Conservation (phyloP, 805 yeast genomes). For the Zygosaccharomyces lentus region DNA sequence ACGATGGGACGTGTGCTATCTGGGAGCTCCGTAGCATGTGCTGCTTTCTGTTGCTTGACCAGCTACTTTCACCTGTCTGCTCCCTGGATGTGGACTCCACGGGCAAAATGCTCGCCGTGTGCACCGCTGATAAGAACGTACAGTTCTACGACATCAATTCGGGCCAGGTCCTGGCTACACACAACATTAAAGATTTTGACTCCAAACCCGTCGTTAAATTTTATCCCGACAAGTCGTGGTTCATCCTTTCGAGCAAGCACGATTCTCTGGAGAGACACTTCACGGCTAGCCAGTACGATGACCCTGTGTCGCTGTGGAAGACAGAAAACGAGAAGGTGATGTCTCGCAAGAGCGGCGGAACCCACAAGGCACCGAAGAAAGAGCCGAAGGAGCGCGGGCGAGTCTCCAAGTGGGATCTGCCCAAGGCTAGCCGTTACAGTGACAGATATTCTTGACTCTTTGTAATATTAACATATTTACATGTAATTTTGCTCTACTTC, state of each 20-base stretch:
- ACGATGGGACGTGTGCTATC: constrained; percentile 26
- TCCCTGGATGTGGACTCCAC: constrained; percentile 24
- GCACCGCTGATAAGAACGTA: constrained; percentile 18
- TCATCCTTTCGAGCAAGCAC: constrained; percentile 19
- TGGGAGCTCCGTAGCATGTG: constrained; percentile 25
- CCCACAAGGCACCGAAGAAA: constrained; percentile 6
- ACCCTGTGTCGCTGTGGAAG: constrained; percentile 20
- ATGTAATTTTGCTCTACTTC: constrained; percentile 7
- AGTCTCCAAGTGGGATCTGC: constrained; percentile 13
- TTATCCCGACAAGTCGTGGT: constrained; percentile 26
- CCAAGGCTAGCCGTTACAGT: constrained; percentile 17
- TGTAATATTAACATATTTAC: constrained; percentile 10
- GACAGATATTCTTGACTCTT: constrained; percentile 8
- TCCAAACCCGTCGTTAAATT: constrained; percentile 22
- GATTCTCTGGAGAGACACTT: constrained; percentile 20
- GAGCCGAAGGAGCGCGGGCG: constrained; percentile 8
- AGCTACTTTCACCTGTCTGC: constrained; percentile 18
- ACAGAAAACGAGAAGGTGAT: constrained; percentile 8
- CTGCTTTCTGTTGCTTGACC: constrained; percentile 16
- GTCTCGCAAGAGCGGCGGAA: not conserved
- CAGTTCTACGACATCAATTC: constrained; percentile 18
- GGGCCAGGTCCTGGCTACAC: constrained; percentile 9
- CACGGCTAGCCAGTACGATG: constrained; percentile 9
- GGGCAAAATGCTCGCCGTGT: constrained; percentile 25
- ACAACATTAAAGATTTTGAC: constrained; percentile 1